phyloP scores from a whole-genome alignment of 495 filamentous ascomycete genomes.

The Neurospora sp. region DNA sequence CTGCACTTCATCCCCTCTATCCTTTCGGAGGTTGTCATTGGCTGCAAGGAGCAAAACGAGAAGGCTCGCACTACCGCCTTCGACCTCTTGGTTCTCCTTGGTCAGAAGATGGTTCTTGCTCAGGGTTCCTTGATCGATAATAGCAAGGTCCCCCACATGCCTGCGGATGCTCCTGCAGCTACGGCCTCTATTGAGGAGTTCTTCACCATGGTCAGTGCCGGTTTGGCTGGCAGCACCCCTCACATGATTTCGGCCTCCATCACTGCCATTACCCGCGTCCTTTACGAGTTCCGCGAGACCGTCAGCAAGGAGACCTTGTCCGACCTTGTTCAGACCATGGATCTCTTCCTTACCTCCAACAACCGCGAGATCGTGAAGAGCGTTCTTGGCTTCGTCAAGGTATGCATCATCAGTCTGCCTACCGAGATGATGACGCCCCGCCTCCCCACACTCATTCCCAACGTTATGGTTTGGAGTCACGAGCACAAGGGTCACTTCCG shows the following conservation, averaged over 20 bases:
- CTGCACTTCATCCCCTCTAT: conserved; percentile 89
- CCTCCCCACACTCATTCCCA: conserved; percentile 65
- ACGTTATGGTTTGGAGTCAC: conserved; percentile 90
- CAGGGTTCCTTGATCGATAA: conserved; percentile 69
- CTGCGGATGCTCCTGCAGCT: conserved; percentile 62
- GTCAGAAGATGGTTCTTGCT: conserved; percentile 57
- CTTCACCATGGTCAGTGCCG: conserved; percentile 95
- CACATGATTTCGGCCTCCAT: conserved; percentile 95
- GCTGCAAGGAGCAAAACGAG: conserved; percentile 94
- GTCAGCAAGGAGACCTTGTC: conserved; percentile 44
- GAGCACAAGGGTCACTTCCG: conserved; percentile 95
- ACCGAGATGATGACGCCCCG: conserved; percentile 62
- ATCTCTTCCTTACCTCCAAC: conserved; percentile 86
- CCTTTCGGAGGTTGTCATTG: conserved; percentile 85
- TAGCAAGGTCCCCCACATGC: conserved; percentile 76
- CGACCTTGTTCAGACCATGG: conserved; percentile 84
- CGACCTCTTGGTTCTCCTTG: conserved; percentile 81
- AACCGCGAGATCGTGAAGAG: conserved; percentile 93
- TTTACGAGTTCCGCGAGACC: conserved; percentile 73
- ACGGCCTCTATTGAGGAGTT: conserved; percentile 81
- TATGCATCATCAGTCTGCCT: conserved; percentile 77
- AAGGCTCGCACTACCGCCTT: conserved; percentile 82
- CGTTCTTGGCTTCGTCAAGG: conserved; percentile 92
- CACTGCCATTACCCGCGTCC: conserved; percentile 78
- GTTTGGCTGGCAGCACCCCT: conserved; percentile 78